Evolutionary conservation across 305 asterid genomes (phyloP), one percentile per base, ranked within the genome.

Genomic region (Stenogyne calaminthoides): DNA sequence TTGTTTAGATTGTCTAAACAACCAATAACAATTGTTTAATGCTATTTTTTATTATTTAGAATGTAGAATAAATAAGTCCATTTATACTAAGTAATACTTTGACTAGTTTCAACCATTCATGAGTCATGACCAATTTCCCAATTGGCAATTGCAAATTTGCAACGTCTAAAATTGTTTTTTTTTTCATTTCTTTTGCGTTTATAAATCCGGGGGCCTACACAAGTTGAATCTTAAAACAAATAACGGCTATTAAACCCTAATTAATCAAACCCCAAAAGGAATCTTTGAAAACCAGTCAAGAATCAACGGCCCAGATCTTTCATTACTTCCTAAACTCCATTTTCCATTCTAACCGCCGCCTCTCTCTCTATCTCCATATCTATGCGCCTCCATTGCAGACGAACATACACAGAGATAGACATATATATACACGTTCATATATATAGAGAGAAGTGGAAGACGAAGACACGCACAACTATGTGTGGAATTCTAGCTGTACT

Each of bases 401-500:
- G 47, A 47, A 52, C 68, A 44, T 32, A 14, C 3, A 14, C 14
- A 20, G 51, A 71, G 40, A 71, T 36, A 57, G 44, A 36, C 15
- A 16, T 4, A 4, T 8, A 9, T 15, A 9, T 36, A 3, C 27
- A 6, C n/a, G 8, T 15, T 12, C 11, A 22, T 4, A 66, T 3
- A n/a, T n/a, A 77, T 72, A 65, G 69, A 36, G 72, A 10, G 62
- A 58, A 60, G 55, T 18, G 19, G 74, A 47, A 64, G 47, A 12
- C 57, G 55, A 40, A 46, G n/a, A 68, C 74, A 22, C 62, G 39
- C 70, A 73, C 83, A 76, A 71, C 80, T 65, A 95, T 95, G 99
- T 95, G 99, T 85, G 99, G 99, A 74, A 95, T 95, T 55, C 97
- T 95, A 8, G 99, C 99, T 6, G 98, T 92, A 70, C 88, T 95